These are phyloP conservation scores for Eucommia ulmoides DNA, from an alignment of 257 asterid genomes.

Conservation along the genomic window DNA sequence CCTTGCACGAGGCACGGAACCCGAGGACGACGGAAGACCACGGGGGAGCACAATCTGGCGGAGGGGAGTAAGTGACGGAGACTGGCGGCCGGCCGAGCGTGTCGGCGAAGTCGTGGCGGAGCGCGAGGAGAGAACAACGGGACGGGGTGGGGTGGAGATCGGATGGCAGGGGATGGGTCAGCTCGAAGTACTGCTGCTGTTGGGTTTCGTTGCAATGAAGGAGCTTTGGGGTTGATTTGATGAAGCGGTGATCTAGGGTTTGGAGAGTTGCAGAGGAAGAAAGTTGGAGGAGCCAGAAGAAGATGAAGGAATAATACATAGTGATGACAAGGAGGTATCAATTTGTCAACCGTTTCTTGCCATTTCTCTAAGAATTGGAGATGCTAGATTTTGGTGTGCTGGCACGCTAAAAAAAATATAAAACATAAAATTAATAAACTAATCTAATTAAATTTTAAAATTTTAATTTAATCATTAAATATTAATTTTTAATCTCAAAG, in stretches of 20 bases:
- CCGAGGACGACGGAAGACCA: conserved; percentile 59
- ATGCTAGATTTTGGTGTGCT: no score
- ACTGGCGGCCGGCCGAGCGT: conserved; percentile 55
- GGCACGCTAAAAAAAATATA: no score
- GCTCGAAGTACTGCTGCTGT: conserved; percentile 34
- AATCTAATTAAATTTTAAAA: no score
- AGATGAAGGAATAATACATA: no score
- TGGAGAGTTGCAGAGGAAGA: conserved; percentile 18
- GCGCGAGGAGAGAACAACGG: conserved; percentile 52
- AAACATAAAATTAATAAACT: no score
- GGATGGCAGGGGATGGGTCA: conserved; percentile 47
- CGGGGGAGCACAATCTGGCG: conserved; percentile 40
- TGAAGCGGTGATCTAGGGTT: conserved; percentile 20
- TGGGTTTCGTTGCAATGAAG: conserved; percentile 2
- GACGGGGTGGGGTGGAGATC: conserved; percentile 29
- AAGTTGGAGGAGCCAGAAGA: conserved; percentile 13
- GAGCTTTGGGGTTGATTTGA: conserved; percentile 13
- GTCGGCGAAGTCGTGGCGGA: conserved; percentile 51
- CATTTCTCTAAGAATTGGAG: no score
- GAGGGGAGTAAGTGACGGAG: conserved; percentile 41
- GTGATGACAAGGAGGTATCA: no score
- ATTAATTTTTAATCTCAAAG: no score
- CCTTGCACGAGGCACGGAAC: conserved; percentile 48
- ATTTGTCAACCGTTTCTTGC: no score
- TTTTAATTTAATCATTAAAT: no score